Conservation (phyloP, 2,329 filamentous ascomycete species). For the Zarea fungicola region DNA sequence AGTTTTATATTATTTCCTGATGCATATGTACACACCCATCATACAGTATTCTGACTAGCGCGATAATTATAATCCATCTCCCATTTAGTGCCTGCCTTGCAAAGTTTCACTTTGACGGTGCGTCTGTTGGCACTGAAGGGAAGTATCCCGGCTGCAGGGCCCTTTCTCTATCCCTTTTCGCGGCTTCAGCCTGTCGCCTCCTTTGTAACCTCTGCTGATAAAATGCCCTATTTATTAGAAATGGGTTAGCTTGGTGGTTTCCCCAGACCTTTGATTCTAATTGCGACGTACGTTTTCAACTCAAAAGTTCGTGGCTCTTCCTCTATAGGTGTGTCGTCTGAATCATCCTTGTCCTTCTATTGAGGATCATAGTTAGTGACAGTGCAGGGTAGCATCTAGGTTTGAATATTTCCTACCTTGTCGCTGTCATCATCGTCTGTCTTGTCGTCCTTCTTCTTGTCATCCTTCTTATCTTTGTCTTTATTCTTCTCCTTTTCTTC, state of each 20-base stretch:
- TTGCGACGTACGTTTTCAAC: conserved; percentile 61
- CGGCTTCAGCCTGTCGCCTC: conserved; percentile 46
- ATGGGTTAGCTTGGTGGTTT: no score
- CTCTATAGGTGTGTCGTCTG: conserved; percentile 32
- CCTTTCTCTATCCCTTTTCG: conserved; percentile 76
- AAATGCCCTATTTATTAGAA: conserved; percentile 71
- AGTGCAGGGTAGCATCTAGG: neutral
- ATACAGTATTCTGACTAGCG: no score
- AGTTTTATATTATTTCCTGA: no score
- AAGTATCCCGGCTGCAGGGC: conserved; percentile 74
- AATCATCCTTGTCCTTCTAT: conserved; percentile 20
- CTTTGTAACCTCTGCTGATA: conserved; percentile 80
- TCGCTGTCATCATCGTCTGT: conserved; percentile 34
- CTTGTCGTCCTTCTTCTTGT: conserved; percentile 38
- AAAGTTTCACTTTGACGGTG: conserved; percentile 30
- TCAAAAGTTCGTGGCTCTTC: conserved; percentile 77
- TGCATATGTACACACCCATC: no score
- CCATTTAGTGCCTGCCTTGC: no score
- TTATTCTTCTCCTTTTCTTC: conserved; percentile 45
- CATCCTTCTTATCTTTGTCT: conserved; percentile 39
- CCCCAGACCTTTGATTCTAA: no score
- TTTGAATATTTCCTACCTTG: conserved; percentile 19
- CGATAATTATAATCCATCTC: no score
- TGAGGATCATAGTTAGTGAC: neutral
- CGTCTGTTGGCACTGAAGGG: conserved; percentile 71